phyloP scores from a whole-genome alignment of 169 alveolate genomes.

The Plasmodium reichenowi region DNA sequence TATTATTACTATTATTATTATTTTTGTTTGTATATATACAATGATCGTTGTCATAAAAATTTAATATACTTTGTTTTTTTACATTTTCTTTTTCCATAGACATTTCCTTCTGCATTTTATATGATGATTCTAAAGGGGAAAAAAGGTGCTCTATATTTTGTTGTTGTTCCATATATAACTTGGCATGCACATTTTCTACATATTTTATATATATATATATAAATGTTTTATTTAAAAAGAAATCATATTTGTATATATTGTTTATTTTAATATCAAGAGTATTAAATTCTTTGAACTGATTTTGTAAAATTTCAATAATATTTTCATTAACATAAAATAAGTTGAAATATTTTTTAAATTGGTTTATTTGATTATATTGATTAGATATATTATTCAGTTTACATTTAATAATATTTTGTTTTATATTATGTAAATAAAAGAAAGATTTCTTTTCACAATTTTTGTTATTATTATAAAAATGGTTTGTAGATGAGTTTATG shows the following conservation, averaged over 20 bases:
- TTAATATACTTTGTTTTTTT: too few species aligned
- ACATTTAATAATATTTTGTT: slow-evolving; percentile 9
- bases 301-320: slow-evolving; percentile 17
- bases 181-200: slow-evolving; percentile 40
- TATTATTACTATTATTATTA: too few species aligned
- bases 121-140: too few species aligned
- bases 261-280: slow-evolving; percentile 18
- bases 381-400: slow-evolving; percentile 3
- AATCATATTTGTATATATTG: slow-evolving; percentile 31
- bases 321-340: slow-evolving; percentile 24
- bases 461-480: slow-evolving; percentile 13
- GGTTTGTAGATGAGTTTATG: too few species aligned
- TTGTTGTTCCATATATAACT: slow-evolving; percentile 12
- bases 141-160: background rate
- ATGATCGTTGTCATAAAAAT: too few species aligned
- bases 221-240: slow-evolving; percentile 52
- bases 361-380: background rate
- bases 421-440: slow-evolving; percentile 21
- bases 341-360: slow-evolving; percentile 19
- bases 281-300: slow-evolving; percentile 12
- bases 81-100: too few species aligned
- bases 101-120: too few species aligned
- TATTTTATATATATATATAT: slow-evolving; percentile 34
- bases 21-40: too few species aligned
- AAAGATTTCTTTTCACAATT: slow-evolving; percentile 11